Conservation (phyloP, 768 basidiomycete genomes). For the Pulveroboletus ravenelii region DNA sequence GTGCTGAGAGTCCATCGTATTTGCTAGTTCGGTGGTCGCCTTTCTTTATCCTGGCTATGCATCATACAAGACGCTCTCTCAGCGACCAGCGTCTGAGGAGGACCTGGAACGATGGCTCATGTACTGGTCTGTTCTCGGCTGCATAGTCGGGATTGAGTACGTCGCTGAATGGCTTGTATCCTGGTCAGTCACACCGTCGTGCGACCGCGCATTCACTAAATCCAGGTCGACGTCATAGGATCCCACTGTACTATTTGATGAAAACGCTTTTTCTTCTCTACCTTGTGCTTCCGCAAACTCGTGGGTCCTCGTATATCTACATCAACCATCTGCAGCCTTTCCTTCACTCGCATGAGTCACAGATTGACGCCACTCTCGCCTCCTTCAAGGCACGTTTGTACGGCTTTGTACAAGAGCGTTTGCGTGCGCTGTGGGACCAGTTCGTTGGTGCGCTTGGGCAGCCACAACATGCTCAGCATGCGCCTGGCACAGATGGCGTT, state of each 20-base stretch:
- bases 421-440: constrained; percentile 64
- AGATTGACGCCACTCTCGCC: constrained; percentile 80
- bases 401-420: constrained; percentile 57
- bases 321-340: constrained; percentile 73
- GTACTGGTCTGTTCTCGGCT: constrained; percentile 93
- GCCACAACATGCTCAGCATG: constrained; percentile 28
- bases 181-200: constrained; percentile 51
- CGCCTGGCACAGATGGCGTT: constrained; percentile 17
- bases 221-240: constrained; percentile 43
- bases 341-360: constrained; percentile 73
- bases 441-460: constrained; percentile 48
- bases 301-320: constrained; percentile 85
- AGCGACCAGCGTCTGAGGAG: constrained; percentile 77
- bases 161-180: constrained; percentile 83
- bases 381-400: constrained; percentile 56
- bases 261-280: constrained; percentile 86
- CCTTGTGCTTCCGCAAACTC: constrained; percentile 85
- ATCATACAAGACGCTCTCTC: constrained; percentile 90
- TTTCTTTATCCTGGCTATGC: constrained; percentile 94
- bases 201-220: constrained; percentile 5
- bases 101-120: constrained; percentile 93
- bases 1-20: not conserved
- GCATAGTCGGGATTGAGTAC: constrained; percentile 77
- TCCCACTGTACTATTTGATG: constrained; percentile 81
- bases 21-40: constrained; percentile 57